These are phyloP conservation scores for Mucor saturninus DNA, from an alignment of 371 early-diverging fungal species.

Conservation along the genomic window DNA sequence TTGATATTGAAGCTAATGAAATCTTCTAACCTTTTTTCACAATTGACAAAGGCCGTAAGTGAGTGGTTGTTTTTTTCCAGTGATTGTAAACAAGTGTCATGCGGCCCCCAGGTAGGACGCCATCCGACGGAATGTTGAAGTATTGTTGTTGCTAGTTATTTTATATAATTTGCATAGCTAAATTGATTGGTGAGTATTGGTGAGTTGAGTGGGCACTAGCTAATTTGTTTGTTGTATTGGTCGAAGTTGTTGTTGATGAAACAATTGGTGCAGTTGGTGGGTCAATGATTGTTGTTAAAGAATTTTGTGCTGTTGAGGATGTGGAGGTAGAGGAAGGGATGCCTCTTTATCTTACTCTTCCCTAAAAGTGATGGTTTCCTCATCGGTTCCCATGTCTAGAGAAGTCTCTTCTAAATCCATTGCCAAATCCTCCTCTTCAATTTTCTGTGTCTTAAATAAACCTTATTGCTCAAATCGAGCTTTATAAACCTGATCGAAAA, in stretches of 20 bases:
- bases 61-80: constrained; percentile 2
- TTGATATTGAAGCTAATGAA: not conserved
- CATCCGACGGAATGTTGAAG: constrained; percentile 3
- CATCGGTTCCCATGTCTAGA: no score
- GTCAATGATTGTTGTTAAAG: no score
- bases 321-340: no score
- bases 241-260: no score
- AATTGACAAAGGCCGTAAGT: constrained; percentile 8
- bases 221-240: no score
- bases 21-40: constrained; percentile 11
- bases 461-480: not conserved
- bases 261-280: no score
- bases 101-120: constrained; percentile 9
- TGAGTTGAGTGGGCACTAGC: no score
- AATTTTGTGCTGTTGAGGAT: no score
- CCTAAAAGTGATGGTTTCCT: no score
- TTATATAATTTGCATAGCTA: no score
- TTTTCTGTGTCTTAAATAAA: not conserved
- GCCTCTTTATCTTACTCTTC: no score
- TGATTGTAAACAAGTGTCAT: not conserved
- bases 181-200: not conserved
- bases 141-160: not conserved
- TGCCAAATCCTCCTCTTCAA: not conserved
- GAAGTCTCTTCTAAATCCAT: not conserved
- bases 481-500: not conserved